Evolutionary conservation across 345 rosid genomes (phyloP), one percentile per base, ranked within the genome.

Genomic region (thale cress (Arabidopsis thaliana)): DNA sequence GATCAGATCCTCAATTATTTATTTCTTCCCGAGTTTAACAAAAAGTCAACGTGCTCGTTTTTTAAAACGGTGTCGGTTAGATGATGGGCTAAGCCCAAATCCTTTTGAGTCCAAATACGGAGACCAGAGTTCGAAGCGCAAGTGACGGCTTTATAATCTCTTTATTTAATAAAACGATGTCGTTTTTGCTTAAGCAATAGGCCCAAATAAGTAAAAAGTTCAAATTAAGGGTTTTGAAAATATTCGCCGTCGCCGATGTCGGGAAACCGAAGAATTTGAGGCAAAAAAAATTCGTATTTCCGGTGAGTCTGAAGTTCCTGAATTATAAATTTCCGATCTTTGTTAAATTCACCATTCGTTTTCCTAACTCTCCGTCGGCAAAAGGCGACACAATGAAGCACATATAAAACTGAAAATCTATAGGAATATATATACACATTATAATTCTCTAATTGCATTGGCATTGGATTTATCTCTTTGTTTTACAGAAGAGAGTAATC

Each of bases 201-300:
- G 67, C 32, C 75, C 59, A 37, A 71, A 48, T 44, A 46, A 34
- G 52, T 49, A 37, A 59, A 71, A 59, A 7, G 50, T 62, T 49
- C 2, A 7, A 48, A 59, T 52, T 0, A 23, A 53, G 71, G 77
- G 77, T 65, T 73, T 73, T 55, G 77, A 55, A 62, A 63, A 62
- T 11, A 62, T 72, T 62, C 46, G 74, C 75, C 75, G 79, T 69
- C 65, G 75, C 70, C 59, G 70, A 69, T 69, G 70, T 53, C 79
- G 65, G 49, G 49, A 67, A 68, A 68, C 24, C 42, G 49, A 32
- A 13, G 25, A 38, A 41, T 1, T 24, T 68, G 56, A 76, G 52
- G 41, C 63, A 57, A 28, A 28, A 28, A 28, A 28, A 28, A 2
- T 2, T 4, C 4, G 32, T 28, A 25, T 16, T 38, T 5, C 49